Conservation (phyloP, 768 basidiomycete genomes). For the Tylopilus subfusipes region DNA sequence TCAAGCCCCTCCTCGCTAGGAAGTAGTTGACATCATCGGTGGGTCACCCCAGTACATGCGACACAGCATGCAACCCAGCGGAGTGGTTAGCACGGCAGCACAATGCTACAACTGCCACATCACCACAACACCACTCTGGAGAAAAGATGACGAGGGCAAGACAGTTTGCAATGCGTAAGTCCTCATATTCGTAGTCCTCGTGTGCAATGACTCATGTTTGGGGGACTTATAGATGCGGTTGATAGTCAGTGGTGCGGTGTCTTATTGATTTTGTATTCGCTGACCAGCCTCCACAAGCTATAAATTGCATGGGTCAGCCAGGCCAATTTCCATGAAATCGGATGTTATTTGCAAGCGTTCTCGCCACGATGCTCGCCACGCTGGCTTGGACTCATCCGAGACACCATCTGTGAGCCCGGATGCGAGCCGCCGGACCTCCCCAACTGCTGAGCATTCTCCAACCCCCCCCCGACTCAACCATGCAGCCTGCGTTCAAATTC, state of each 20-base stretch:
- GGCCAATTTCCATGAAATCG: slow-evolving; percentile 89
- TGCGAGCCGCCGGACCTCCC: slow-evolving; percentile 70
- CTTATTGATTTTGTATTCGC: background rate
- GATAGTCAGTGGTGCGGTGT: slow-evolving; percentile 53
- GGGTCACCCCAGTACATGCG: slow-evolving; percentile 36
- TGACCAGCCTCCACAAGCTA: slow-evolving; percentile 40
- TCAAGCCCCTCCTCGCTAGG: slow-evolving; percentile 60
- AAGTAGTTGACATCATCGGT: slow-evolving; percentile 75
- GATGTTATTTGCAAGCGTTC: slow-evolving; percentile 88
- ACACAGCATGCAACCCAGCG: slow-evolving; percentile 28
- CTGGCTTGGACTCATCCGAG: slow-evolving; percentile 51
- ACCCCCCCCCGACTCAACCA: slow-evolving; percentile 70
- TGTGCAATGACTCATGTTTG: slow-evolving; percentile 11
- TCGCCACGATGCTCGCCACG: slow-evolving; percentile 70
- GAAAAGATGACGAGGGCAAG: slow-evolving; percentile 88
- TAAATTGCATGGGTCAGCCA: slow-evolving; percentile 80
- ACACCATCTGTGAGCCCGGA: slow-evolving; percentile 75
- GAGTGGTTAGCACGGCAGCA: slow-evolving; percentile 44
- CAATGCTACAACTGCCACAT: slow-evolving; percentile 92
- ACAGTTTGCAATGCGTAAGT: slow-evolving; percentile 89
- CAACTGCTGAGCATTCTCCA: slow-evolving; percentile 55
- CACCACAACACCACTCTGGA: slow-evolving; percentile 84
- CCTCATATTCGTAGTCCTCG: background rate
- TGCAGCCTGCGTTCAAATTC: slow-evolving; percentile 51
- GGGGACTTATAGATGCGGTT: slow-evolving; percentile 54